A percentile compares a stretch with the other conserved stretches of the same genome.
These are phyloP conservation scores for Lagenidium sp. DNA, from an alignment of 352 stramenopile genomes.

Conservation along the genomic window DNA sequence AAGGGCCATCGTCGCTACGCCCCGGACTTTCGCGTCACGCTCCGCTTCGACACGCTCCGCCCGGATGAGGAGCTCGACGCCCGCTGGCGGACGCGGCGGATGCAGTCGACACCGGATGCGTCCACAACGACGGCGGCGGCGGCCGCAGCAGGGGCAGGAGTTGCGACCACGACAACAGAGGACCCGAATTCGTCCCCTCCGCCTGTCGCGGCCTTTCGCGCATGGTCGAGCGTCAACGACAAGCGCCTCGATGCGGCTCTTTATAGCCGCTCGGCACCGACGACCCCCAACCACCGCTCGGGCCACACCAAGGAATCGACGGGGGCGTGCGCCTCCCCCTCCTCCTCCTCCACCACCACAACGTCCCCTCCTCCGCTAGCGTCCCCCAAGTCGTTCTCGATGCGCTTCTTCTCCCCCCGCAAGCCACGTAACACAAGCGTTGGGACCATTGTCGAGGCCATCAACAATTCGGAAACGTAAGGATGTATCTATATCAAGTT, in stretches of 20 bases:
- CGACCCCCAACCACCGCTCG: too few relatives aligned
- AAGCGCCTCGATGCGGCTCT: slow-evolving; percentile 7
- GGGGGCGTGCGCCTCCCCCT: too few relatives aligned
- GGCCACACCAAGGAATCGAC: not conserved
- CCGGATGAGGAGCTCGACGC: slow-evolving; percentile 18
- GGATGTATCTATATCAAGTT: too few relatives aligned
- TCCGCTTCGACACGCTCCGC: slow-evolving; percentile 34
- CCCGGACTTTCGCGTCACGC: slow-evolving; percentile 32
- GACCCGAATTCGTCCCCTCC: slow-evolving; percentile 3
- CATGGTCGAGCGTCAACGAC: slow-evolving; percentile 14
- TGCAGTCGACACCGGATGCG: slow-evolving; percentile 6
- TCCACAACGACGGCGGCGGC: not conserved
- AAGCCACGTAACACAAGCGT: too few relatives aligned
- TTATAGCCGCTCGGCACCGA: too few relatives aligned
- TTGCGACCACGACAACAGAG: not conserved
- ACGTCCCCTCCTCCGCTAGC: not conserved
- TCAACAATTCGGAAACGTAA: too few relatives aligned
- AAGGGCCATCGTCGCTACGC: slow-evolving; percentile 56
- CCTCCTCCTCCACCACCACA: not conserved
- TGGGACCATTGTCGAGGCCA: too few relatives aligned
- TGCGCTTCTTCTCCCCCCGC: slow-evolving; percentile 10
- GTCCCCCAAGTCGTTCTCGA: slow-evolving; percentile 6
- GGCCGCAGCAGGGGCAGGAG: not conserved
- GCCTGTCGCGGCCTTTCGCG: too few relatives aligned
- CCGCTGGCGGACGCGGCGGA: slow-evolving; percentile 2